Conservation (phyloP, 108 stramenopile genomes). For the Chaetoceros tenuissimus region DNA sequence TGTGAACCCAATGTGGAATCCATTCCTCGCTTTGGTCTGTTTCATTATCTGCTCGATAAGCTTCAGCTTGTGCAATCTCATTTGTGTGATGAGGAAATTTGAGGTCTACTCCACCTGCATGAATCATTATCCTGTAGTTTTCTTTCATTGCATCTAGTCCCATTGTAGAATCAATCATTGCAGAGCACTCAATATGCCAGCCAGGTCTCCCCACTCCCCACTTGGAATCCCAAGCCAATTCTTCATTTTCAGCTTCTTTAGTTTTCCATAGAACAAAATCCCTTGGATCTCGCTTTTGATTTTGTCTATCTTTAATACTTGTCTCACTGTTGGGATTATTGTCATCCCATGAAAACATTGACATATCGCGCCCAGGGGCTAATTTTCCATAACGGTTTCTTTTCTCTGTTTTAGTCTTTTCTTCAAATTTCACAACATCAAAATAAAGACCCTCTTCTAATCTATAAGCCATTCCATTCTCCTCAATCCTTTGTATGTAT, state of each 20-base stretch:
- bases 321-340: slow-evolving; percentile 9
- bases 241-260: slow-evolving; percentile 32
- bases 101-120: slow-evolving; percentile 94
- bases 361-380: slow-evolving; percentile 55
- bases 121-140: slow-evolving; percentile 54
- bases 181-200: slow-evolving; percentile 99
- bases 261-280: slow-evolving; percentile 99
- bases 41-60: slow-evolving; percentile 21
- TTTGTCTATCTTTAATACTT: slow-evolving; percentile 22
- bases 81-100: slow-evolving; percentile 99
- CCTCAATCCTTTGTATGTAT: slow-evolving; percentile 70
- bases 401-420: slow-evolving; percentile 21
- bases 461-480: slow-evolving; percentile 82
- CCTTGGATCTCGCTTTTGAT: slow-evolving; percentile 66
- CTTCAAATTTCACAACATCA: slow-evolving; percentile 72
- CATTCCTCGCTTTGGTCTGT: slow-evolving; percentile 40
- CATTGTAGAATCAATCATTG: slow-evolving; percentile 70
- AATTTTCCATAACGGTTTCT: slow-evolving; percentile 85
- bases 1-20: slow-evolving; percentile 97
- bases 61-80: slow-evolving; percentile 95
- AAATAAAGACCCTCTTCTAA: slow-evolving; percentile 84
- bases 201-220: slow-evolving; percentile 96
- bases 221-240: slow-evolving; percentile 75
- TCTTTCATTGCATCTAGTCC: slow-evolving; percentile 13
- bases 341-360: slow-evolving; percentile 33